Base-by-base conservation (phyloP, 345 rosid genomes). In the Euphorbia pulcherrima region DNA sequence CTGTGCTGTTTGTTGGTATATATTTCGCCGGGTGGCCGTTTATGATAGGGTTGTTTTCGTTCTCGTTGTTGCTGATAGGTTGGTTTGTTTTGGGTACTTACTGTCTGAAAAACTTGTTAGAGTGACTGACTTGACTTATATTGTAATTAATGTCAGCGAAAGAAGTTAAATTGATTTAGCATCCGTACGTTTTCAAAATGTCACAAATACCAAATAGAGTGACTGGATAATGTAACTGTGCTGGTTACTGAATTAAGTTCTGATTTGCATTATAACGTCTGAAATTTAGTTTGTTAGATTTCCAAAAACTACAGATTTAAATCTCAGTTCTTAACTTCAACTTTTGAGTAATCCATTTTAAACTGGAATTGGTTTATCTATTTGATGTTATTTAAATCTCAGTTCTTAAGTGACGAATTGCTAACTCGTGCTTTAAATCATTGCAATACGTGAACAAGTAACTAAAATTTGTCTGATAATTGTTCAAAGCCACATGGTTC, bases 41-140 rank as follows among this genome's bases (percentile, higher is more conserved):
- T 79, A 5, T 88, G 64, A 77, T 92, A 5, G 99, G 94, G 17
- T 81, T 95, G 16, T 67, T 86, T 55, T 88, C 84, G 0, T 78
- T 95, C 62, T 78, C 89, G 11, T 12, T 87, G 11, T 84, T 95
- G 53, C 88, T 92, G 8, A 3, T 90, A 0, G 81, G 75, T 16
- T 95, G 99, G 97, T 95, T 79, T 76, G 51, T 90, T 50, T 51
- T 83, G 74, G 85, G 84, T 70, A 83, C 84, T 40, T 95, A 92
- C 66, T 92, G 86, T 67, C 20, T 81, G 72, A 85, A 83, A 70
- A 47, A 71, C 74, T 60, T 95, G 24, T 53, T 85, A 55, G 92
- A 87, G n/a, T 71, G 78, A 71, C 88, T 88, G 75, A 40, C 56
- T n/a, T n/a, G n/a, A n/a, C n/a, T n/a, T n/a, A 65, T 59, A 26